Conservation (phyloP, 2,329 filamentous ascomycete genomes). For the Raffaelea arxii region DNA sequence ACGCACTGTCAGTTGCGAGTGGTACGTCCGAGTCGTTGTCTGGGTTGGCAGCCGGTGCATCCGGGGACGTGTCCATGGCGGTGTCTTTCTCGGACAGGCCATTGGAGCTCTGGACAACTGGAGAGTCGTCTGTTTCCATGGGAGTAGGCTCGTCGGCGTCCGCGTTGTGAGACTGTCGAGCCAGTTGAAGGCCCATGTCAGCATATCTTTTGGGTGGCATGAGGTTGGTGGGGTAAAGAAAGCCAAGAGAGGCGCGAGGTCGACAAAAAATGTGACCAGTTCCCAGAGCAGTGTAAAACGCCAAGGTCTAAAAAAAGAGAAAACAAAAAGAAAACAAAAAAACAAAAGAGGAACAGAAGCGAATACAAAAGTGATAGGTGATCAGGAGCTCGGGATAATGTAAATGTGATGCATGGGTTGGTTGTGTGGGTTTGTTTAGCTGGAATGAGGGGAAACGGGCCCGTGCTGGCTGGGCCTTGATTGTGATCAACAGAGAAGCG, state of each 20-base stretch:
- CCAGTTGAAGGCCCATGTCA: slow-evolving; percentile 19
- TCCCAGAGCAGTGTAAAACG: not conserved
- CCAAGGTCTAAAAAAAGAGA: not conserved
- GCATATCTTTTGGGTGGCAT: slow-evolving; percentile 1
- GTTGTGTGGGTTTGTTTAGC: too few species aligned
- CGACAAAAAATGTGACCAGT: not conserved
- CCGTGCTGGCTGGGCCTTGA: too few species aligned
- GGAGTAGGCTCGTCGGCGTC: slow-evolving; percentile 43
- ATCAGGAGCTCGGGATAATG: too few species aligned
- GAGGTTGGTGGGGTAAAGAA: not conserved
- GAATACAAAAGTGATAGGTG: too few species aligned
- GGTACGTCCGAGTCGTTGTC: slow-evolving; percentile 38
- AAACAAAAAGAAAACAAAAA: too few species aligned
- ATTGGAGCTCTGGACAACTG: slow-evolving; percentile 29
- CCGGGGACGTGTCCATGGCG: slow-evolving; percentile 45
- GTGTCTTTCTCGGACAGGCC: slow-evolving; percentile 37
- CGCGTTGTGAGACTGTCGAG: slow-evolving; percentile 28
- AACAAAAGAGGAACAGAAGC: too few species aligned
- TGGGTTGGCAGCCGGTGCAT: slow-evolving; percentile 36
- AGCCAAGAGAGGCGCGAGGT: not conserved
- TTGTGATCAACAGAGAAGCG: too few species aligned
- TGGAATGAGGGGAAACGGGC: too few species aligned
- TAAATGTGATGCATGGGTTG: too few species aligned
- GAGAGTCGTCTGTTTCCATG: slow-evolving; percentile 45
- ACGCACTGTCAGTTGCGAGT: slow-evolving; percentile 45